phyloP scores from a whole-genome alignment of 306 rosid genomes.

The Trichosanthes truncata region DNA sequence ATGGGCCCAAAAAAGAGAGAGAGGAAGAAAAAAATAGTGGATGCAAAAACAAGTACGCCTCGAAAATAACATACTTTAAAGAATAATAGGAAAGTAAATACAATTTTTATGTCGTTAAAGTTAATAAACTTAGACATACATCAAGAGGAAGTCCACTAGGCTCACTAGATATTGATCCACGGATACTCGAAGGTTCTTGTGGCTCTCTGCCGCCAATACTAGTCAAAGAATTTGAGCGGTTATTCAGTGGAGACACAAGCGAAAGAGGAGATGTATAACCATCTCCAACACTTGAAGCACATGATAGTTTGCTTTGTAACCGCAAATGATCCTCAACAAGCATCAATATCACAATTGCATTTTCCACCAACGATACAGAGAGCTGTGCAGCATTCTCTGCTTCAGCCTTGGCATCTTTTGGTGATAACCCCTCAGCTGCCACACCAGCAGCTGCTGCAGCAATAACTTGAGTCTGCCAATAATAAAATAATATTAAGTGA shows the following conservation, averaged over 20 bases:
- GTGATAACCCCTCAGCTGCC: slow-evolving; percentile 88
- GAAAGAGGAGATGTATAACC: slow-evolving; percentile 76
- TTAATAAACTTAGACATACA: slow-evolving; percentile 36
- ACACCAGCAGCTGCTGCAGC: slow-evolving; percentile 97
- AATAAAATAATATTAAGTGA: slow-evolving; percentile 15
- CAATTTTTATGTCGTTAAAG: background rate
- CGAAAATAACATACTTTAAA: background rate
- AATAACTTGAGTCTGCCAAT: slow-evolving; percentile 81
- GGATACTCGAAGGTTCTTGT: slow-evolving; percentile 29
- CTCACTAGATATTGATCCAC: slow-evolving; percentile 41
- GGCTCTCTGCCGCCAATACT: slow-evolving; percentile 28
- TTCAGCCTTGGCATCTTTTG: slow-evolving; percentile 69
- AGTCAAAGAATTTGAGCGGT: slow-evolving; percentile 31
- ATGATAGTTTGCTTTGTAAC: slow-evolving; percentile 63
- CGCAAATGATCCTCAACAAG: slow-evolving; percentile 99
- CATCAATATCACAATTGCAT: slow-evolving; percentile 94
- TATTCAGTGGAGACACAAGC: slow-evolving; percentile 45
- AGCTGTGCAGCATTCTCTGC: slow-evolving; percentile 88
- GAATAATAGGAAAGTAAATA: background rate
- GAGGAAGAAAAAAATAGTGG: background rate
- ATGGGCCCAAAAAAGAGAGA: background rate
- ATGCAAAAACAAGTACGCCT: background rate
- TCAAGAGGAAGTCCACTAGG: slow-evolving; percentile 60
- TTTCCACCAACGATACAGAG: slow-evolving; percentile 92
- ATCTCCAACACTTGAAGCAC: slow-evolving; percentile 41